A percentile compares a stretch with the other conserved stretches of the same genome.
Conservation (phyloP, 2,329 filamentous ascomycete species). For the Aspergillus glaucus region DNA sequence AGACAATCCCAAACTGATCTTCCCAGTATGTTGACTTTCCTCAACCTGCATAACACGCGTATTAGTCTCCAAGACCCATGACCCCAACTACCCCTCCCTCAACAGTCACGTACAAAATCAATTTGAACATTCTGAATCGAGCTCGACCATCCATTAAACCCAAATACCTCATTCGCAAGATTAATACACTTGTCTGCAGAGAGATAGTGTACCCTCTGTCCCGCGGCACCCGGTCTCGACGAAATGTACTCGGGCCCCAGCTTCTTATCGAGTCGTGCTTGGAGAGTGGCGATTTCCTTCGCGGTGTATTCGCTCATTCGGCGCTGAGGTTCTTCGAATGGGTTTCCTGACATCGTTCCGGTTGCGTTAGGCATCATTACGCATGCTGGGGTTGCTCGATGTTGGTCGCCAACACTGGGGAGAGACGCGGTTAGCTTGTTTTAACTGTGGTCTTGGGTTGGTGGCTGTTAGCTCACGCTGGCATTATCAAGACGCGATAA, state of each 20-base stretch:
- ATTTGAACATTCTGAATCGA: constrained; percentile 92
- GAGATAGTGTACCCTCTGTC: constrained; percentile 84
- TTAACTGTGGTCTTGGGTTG: background rate
- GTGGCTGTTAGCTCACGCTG: constrained; percentile 35
- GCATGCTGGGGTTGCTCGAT: constrained; percentile 39
- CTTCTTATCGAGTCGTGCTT: constrained; percentile 82
- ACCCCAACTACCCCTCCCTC: background rate
- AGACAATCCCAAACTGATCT: constrained; percentile 77
- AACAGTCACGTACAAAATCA: constrained; percentile 61
- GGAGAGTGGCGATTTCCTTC: constrained; percentile 81
- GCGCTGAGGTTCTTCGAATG: constrained; percentile 67
- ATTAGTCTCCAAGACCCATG: background rate
- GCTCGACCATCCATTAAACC: constrained; percentile 96
- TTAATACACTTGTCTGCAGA: constrained; percentile 96
- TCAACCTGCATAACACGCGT: constrained; percentile 52
- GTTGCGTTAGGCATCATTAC: constrained; percentile 38
- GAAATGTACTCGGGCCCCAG: constrained; percentile 96
- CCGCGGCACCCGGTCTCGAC: constrained; percentile 71
- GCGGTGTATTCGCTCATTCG: constrained; percentile 77
- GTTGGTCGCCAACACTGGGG: constrained; percentile 62
- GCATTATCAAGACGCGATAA: constrained; percentile 29
- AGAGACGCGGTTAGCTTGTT: constrained; percentile 16
- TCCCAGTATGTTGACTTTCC: constrained; percentile 69
- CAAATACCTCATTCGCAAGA: constrained; percentile 90
- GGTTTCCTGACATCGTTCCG: constrained; percentile 52